phyloP scores from a whole-genome alignment of 768 basidiomycete genomes.

The Kwoniella heveanensis region DNA sequence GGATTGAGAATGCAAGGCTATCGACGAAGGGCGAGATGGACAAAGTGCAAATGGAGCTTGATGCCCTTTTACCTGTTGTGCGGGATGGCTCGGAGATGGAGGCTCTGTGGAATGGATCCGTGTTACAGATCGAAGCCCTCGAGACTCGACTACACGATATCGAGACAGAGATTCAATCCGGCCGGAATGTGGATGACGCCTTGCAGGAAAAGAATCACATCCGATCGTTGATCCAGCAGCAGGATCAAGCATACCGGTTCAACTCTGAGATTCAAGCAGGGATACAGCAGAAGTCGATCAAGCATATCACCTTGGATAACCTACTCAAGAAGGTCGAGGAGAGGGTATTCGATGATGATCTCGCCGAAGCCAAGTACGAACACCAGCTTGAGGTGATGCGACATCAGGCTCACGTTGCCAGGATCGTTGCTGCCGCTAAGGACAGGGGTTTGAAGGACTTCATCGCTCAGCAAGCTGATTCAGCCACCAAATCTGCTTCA shows the following conservation, averaged over 20 bases:
- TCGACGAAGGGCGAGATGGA: conserved; percentile 25
- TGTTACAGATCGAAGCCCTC: conserved; percentile 30
- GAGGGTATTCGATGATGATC: conserved; percentile 31
- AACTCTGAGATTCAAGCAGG: conserved; percentile 29
- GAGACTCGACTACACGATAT: conserved; percentile 33
- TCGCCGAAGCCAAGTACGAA: conserved; percentile 25
- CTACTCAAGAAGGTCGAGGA: conserved; percentile 32
- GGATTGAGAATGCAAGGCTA: conserved; percentile 17
- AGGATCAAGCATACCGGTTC: conserved; percentile 32
- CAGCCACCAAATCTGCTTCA: conserved; percentile 13
- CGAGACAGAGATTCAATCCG: conserved; percentile 20
- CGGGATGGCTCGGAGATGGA: conserved; percentile 30
- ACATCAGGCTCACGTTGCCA: conserved; percentile 25
- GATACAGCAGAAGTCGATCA: conserved; percentile 20
- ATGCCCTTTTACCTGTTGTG: conserved; percentile 26
- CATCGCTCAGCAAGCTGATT: conserved; percentile 25
- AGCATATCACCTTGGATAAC: conserved; percentile 32
- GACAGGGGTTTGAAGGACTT: conserved; percentile 20
- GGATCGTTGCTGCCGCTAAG: conserved; percentile 28
- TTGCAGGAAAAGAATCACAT: conserved; percentile 29
- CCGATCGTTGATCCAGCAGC: conserved; percentile 23
- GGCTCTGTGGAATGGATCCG: conserved; percentile 35
- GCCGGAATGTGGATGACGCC: conserved; percentile 19
- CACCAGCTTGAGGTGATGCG: conserved; percentile 27
- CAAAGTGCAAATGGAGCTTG: conserved; percentile 27